A percentile compares a stretch with the other conserved stretches of the same genome.
These are phyloP conservation scores for Nicotiana undulata DNA, from an alignment of 257 asterid species.

Conservation along the genomic window DNA sequence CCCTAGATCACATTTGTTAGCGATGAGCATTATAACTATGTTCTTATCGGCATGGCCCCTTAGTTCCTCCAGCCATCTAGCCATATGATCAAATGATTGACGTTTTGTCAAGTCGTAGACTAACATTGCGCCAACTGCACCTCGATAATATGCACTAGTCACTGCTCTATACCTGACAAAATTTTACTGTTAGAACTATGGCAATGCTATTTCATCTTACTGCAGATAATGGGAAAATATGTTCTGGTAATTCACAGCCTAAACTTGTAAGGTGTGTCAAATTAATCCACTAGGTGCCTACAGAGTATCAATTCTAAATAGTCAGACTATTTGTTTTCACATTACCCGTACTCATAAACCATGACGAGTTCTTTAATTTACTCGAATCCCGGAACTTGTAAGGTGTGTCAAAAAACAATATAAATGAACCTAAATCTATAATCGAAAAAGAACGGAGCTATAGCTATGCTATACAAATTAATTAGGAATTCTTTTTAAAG, in stretches of 20 bases:
- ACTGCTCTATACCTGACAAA: constrained; percentile 71
- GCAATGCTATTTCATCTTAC: neutral
- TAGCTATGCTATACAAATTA: no score
- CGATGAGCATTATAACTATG: constrained; percentile 81
- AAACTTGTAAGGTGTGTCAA: no score
- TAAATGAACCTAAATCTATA: neutral
- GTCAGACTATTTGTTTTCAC: neutral
- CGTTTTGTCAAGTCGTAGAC: constrained; percentile 80
- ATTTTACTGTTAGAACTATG: neutral
- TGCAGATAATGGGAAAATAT: neutral
- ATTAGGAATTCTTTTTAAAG: no score
- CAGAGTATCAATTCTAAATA: neutral
- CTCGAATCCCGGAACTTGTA: neutral
- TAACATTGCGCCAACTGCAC: constrained; percentile 92
- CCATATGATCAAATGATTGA: constrained; percentile 86
- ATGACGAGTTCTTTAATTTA: neutral
- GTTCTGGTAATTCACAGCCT: neutral
- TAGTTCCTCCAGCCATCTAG: constrained; percentile 83
- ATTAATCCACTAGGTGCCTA: neutral
- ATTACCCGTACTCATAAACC: neutral
- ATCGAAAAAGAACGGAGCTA: neutral
- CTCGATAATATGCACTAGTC: constrained; percentile 85
- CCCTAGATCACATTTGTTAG: constrained; percentile 70
- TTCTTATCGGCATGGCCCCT: constrained; percentile 80
- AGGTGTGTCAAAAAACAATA: neutral